Percentiles rank a stretch among this genome's conserved stretches.
Evolutionary conservation across 148 eudicot genomes (phyloP).

Genomic region (Silene uniflora): DNA sequence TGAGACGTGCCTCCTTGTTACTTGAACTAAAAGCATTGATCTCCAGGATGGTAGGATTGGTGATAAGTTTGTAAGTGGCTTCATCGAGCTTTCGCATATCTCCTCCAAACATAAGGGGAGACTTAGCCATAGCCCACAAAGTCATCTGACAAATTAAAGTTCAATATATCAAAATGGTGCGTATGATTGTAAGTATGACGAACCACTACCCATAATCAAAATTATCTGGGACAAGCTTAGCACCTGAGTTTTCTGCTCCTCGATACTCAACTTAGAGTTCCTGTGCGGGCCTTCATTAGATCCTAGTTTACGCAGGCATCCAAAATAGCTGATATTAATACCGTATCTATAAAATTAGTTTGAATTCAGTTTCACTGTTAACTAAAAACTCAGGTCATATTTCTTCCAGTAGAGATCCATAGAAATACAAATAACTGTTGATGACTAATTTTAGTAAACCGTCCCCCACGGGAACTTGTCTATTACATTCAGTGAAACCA

Average conservation of each 20-base stretch:
- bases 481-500: too few relatives aligned
- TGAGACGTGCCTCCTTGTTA: constrained; percentile 68
- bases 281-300: constrained; percentile 78
- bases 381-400: neutral
- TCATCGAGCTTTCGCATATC: constrained; percentile 83
- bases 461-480: too few relatives aligned
- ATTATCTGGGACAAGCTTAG: neutral
- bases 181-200: neutral
- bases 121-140: constrained; percentile 92
- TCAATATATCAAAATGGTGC: constrained; percentile 4
- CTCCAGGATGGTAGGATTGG: constrained; percentile 70
- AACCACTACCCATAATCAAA: neutral
- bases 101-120: constrained; percentile 96
- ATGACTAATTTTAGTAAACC: neutral
- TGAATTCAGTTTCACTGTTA: neutral
- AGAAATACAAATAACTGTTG: neutral
- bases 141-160: constrained; percentile 58
- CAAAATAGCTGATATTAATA: constrained; percentile 11
- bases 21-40: constrained; percentile 79
- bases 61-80: constrained; percentile 61
- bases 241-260: constrained; percentile 90
- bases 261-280: constrained; percentile 44
- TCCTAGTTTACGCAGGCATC: constrained; percentile 38
- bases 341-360: neutral
- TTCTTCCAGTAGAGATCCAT: neutral